Conservation (phyloP, 2,329 filamentous ascomycete genomes). For the Fusarium subglutinans region DNA sequence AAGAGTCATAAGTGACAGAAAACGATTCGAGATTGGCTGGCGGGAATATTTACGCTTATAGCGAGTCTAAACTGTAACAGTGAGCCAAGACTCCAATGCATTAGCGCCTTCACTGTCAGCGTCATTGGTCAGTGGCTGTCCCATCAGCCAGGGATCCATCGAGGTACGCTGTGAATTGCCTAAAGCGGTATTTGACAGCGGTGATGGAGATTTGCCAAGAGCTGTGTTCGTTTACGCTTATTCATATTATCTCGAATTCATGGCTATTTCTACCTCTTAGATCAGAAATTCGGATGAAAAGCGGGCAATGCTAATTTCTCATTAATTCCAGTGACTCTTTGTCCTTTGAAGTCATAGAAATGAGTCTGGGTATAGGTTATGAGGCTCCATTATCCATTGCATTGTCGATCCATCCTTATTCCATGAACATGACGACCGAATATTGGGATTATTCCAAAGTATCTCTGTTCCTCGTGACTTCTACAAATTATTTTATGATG, state of each 20-base stretch:
- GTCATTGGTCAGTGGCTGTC: not conserved
- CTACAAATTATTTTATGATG: accelerated
- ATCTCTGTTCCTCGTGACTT: not conserved
- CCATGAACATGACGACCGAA: not conserved
- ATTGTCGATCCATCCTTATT: not conserved
- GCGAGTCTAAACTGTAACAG: not conserved
- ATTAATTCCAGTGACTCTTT: not conserved
- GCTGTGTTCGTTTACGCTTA: not conserved
- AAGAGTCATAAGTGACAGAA: not conserved
- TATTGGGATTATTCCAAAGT: accelerated
- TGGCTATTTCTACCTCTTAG: not conserved
- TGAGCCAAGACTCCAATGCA: constrained; percentile 7
- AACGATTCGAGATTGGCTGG: not conserved
- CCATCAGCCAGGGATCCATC: not conserved
- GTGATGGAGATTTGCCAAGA: not conserved
- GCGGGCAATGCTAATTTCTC: not conserved
- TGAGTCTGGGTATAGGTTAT: not conserved
- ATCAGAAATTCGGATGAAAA: too few species aligned
- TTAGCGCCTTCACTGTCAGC: not conserved
- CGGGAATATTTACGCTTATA: not conserved
- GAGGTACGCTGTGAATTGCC: not conserved
- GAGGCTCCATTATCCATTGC: not conserved
- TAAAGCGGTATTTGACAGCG: constrained; percentile 6
- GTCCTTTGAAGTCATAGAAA: not conserved
- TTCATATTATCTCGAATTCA: not conserved